Conservation (phyloP, 1,139 yeast species). For the Yamadazyma atlantica region DNA sequence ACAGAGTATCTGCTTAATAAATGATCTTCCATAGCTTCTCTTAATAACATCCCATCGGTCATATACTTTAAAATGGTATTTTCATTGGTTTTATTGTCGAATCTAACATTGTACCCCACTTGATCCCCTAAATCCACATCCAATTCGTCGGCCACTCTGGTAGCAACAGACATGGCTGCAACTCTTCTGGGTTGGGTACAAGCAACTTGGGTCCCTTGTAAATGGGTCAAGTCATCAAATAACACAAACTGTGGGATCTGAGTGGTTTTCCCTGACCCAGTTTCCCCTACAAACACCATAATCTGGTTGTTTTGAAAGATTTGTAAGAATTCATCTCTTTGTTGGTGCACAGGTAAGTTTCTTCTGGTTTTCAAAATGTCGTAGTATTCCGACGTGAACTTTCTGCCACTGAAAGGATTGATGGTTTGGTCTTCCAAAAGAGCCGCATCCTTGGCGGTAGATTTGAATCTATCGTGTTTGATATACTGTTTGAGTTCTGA, state of each 20-base stretch:
- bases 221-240: constrained; percentile 87
- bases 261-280: constrained; percentile 97
- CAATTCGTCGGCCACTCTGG: constrained; percentile 95
- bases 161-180: constrained; percentile 97
- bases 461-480: constrained; percentile 50
- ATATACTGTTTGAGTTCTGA: constrained; percentile 40
- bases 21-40: constrained; percentile 98
- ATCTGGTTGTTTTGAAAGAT: constrained; percentile 86
- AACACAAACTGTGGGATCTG: constrained; percentile 96
- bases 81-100: constrained; percentile 81
- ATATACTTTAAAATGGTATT: constrained; percentile 87
- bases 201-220: constrained; percentile 77
- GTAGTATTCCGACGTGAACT: constrained; percentile 64
- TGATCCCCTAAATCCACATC: constrained; percentile 88
- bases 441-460: constrained; percentile 73
- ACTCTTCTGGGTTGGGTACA: constrained; percentile 98
- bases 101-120: constrained; percentile 92
- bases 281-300: constrained; percentile 98
- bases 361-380: constrained; percentile 77
- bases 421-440: constrained; percentile 58
- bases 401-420: constrained; percentile 79
- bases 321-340: constrained; percentile 81
- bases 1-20: constrained; percentile 78
- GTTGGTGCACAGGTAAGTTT: constrained; percentile 91
- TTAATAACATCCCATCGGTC: constrained; percentile 98